Base-by-base conservation (phyloP, 2,329 filamentous ascomycete species). In the Exophiala bonariae region DNA sequence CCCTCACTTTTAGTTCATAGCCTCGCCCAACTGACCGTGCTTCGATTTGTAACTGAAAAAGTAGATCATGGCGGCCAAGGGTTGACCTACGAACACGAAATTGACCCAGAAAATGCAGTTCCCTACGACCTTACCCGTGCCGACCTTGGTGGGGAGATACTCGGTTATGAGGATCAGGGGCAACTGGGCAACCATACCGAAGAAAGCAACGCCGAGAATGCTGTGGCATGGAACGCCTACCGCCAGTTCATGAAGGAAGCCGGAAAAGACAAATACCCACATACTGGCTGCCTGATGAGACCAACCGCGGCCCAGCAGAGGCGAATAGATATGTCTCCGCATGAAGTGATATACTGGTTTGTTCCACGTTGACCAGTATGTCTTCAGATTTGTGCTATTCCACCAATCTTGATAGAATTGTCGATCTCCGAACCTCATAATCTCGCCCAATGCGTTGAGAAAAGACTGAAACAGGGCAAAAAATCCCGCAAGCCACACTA, bases 41-140 rank as follows among this genome's bases (percentile, higher is more conserved):
- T 97, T 97, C 45, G 89, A 89, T 71, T 97, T 92, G 92, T 93
- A 99, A 1, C 91, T 91, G 65, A 97, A 97, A 67, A 96, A 99
- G 67, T 99, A 99, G 65, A 95, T 77, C 50, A 99, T 73, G 1
- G 89, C 91, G 1, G 89, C 93, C 59, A 97, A 80, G 0, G 93
- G 93, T 73, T 99, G 93, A 3, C 93, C 93, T 10, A 99, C 86
- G 2, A 97, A 81, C 56, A 92, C 96, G 64, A 99, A 99, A 10
- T 87, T 92, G 16, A 96, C 77, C 93, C 93, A 97, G 68, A 99
- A 99, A 48, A 95, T 91, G 62, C 85, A 84, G 66, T 99, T 99
- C 2, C 93, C 93, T 20, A 95, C 76, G 7, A 95, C 77, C 59
- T 85, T 87, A 4, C 89, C 88, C 41, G 83, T 81, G 0, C 85